A percentile compares a stretch with the other conserved stretches of the same genome.
These are phyloP conservation scores for Colletotrichum sp. DNA, from an alignment of 2,329 filamentous ascomycete species.

Conservation along the genomic window DNA sequence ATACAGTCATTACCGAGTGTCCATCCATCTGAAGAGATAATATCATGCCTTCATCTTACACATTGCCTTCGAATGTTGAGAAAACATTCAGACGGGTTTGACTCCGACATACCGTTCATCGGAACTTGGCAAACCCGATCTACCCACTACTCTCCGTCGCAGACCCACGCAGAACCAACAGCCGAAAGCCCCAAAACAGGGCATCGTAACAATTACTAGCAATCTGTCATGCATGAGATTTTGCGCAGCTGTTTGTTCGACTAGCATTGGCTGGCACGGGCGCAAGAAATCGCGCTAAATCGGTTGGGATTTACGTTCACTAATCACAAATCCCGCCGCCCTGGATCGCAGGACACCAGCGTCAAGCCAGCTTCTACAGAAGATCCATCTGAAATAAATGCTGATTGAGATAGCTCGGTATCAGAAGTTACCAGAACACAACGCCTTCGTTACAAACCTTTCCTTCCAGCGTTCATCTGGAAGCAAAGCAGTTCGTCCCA, in stretches of 20 bases:
- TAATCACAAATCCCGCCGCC: neutral
- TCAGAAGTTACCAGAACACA: fast-evolving
- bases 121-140: neutral
- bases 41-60: neutral
- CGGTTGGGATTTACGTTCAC: neutral
- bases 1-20: neutral
- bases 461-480: neutral
- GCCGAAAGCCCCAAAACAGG: neutral
- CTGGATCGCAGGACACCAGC: neutral
- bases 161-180: neutral
- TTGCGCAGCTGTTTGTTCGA: neutral
- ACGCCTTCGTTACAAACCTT: neutral
- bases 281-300: neutral
- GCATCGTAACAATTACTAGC: neutral
- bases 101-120: neutral
- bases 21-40: fast-evolving
- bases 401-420: neutral
- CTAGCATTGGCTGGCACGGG: neutral
- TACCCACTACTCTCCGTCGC: neutral
- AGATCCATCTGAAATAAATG: neutral
- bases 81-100: neutral
- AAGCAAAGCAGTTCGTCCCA: neutral
- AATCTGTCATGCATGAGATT: neutral
- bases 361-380: neutral
- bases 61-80: fast-evolving